These are phyloP conservation scores for Cyberlindnera amylophila DNA, from an alignment of 805 yeast species.

Conservation along the genomic window DNA sequence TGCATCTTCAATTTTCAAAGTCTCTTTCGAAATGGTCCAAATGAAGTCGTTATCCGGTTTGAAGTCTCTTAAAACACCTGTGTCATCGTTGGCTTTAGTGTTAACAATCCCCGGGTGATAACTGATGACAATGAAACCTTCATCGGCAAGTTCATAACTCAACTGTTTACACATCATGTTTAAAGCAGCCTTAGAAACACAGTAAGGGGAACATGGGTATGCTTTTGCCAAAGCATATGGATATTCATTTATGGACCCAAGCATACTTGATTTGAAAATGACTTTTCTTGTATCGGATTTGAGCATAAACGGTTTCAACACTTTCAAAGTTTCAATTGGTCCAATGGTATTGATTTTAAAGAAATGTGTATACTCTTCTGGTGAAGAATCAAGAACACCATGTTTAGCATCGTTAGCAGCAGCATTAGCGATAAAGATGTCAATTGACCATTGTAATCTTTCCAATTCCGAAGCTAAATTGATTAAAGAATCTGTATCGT, in stretches of 20 bases:
- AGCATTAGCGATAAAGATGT: constrained; percentile 35
- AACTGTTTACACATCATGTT: constrained; percentile 29
- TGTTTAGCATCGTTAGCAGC: constrained; percentile 25
- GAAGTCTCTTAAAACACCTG: constrained; percentile 13
- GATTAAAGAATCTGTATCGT: constrained; percentile 13
- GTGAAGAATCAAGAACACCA: constrained; percentile 20
- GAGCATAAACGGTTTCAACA: constrained; percentile 29
- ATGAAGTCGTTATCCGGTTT: constrained; percentile 14
- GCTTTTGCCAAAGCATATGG: constrained; percentile 15
- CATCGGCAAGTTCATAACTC: constrained; percentile 25
- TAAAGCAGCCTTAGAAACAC: constrained; percentile 36
- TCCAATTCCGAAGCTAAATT: constrained; percentile 19
- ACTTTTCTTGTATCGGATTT: constrained; percentile 27
- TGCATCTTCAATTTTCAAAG: constrained; percentile 14
- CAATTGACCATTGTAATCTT: constrained; percentile 26
- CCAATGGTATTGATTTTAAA: constrained; percentile 31
- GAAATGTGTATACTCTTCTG: constrained; percentile 20
- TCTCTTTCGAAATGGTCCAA: constrained; percentile 9
- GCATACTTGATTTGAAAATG: constrained; percentile 28
- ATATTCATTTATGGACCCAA: constrained; percentile 28
- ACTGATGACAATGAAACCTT: constrained; percentile 28
- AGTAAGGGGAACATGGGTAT: constrained; percentile 30
- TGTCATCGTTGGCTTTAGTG: constrained; percentile 21
- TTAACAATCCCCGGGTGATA: constrained; percentile 29
- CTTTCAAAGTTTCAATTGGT: constrained; percentile 29